Evolutionary conservation across 1,139 yeast species (phyloP).

Genomic region (Schwanniomyces etchellsii): DNA sequence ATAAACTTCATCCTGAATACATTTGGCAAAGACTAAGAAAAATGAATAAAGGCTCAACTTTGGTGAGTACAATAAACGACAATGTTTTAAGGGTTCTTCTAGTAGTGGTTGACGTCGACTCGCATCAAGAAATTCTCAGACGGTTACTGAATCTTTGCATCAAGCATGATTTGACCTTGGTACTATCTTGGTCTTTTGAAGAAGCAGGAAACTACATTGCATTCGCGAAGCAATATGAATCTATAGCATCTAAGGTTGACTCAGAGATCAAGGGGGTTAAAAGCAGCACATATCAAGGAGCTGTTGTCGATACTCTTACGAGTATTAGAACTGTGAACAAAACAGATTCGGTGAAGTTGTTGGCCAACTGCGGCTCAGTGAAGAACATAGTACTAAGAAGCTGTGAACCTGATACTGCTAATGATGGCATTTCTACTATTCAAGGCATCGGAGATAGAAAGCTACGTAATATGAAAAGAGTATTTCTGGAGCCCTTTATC

Average conservation of each 20-base stretch:
- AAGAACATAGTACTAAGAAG: slow-evolving; percentile 37
- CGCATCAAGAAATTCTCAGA: slow-evolving; percentile 62
- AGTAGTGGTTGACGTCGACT: slow-evolving; percentile 73
- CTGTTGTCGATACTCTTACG: slow-evolving; percentile 46
- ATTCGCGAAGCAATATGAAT: slow-evolving; percentile 43
- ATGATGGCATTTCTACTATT: slow-evolving; percentile 26
- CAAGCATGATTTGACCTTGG: slow-evolving; percentile 62
- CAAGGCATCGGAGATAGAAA: slow-evolving; percentile 57
- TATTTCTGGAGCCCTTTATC: slow-evolving; percentile 51
- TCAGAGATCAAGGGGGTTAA: slow-evolving; percentile 36
- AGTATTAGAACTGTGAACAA: slow-evolving; percentile 50
- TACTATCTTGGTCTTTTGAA: slow-evolving; percentile 76
- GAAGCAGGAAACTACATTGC: slow-evolving; percentile 82
- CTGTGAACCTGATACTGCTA: slow-evolving; percentile 16
- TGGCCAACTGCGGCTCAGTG: slow-evolving; percentile 49
- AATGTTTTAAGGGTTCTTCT: slow-evolving; percentile 56
- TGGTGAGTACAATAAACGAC: slow-evolving; percentile 23
- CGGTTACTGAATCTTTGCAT: slow-evolving; percentile 69
- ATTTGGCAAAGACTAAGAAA: slow-evolving; percentile 65
- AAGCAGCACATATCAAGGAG: slow-evolving; percentile 43
- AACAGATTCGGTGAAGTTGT: slow-evolving; percentile 51
- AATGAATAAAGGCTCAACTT: slow-evolving; percentile 26
- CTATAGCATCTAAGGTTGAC: slow-evolving; percentile 19
- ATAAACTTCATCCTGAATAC: slow-evolving; percentile 84
- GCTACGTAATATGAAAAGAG: slow-evolving; percentile 35